phyloP scores from a whole-genome alignment of 352 stramenopile genomes.

The Phytophthora cajani region DNA sequence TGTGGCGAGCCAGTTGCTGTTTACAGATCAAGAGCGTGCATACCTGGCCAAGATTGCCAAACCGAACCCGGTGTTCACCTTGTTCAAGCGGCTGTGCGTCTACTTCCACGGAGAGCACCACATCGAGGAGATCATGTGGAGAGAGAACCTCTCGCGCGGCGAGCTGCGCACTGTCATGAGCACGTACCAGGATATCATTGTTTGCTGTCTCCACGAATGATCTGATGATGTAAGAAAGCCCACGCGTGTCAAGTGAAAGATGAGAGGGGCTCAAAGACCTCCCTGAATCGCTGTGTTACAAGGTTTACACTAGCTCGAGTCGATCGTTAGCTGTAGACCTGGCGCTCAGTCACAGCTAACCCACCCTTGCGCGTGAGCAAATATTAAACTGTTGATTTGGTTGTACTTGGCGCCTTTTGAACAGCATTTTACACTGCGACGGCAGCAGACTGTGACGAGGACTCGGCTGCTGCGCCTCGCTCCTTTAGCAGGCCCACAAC shows the following conservation, averaged over 20 bases:
- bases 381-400: conserved; percentile 10
- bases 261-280: background rate
- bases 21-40: conserved; percentile 71
- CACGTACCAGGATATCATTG: conserved; percentile 88
- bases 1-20: conserved; percentile 50
- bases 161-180: conserved; percentile 82
- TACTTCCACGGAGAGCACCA: conserved; percentile 91
- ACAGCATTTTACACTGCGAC: conserved; percentile 7
- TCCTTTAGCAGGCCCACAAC: conserved; percentile 50
- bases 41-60: conserved; percentile 86
- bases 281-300: background rate
- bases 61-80: conserved; percentile 76
- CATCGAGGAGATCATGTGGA: conserved; percentile 91
- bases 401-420: conserved; percentile 1
- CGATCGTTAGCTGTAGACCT: conserved; percentile 7
- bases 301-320: conserved; percentile 5
- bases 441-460: conserved; percentile 14
- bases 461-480: conserved; percentile 12
- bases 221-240: background rate
- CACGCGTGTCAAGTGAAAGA: background rate
- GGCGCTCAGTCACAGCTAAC: conserved; percentile 12
- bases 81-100: conserved; percentile 83
- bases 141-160: conserved; percentile 83
- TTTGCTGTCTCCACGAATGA: conserved; percentile 83
- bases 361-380: background rate